These are phyloP conservation scores for Kwoniella bestiolae DNA, from an alignment of 768 basidiomycete species.

Conservation along the genomic window DNA sequence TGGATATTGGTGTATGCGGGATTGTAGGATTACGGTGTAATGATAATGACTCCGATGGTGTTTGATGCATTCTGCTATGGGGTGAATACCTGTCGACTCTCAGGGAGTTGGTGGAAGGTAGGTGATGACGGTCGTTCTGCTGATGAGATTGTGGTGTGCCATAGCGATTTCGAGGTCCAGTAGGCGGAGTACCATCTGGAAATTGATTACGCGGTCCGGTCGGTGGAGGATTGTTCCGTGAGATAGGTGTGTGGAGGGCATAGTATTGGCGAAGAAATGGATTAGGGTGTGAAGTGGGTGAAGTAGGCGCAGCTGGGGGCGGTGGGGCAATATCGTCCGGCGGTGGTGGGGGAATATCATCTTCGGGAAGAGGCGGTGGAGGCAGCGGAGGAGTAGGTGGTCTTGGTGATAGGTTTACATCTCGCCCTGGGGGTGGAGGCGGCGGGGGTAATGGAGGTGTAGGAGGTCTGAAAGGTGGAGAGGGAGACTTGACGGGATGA, in stretches of 20 bases:
- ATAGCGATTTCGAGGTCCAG: neutral
- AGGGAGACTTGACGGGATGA: neutral
- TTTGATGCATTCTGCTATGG: neutral
- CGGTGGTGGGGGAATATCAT: constrained; percentile 15
- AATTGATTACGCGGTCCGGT: no score
- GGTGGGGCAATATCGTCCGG: constrained; percentile 11
- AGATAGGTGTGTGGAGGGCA: no score
- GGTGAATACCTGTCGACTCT: neutral
- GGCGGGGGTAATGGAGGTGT: constrained; percentile 14
- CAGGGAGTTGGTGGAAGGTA: neutral
- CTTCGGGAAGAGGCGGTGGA: constrained; percentile 14
- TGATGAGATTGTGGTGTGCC: neutral
- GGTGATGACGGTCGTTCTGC: neutral
- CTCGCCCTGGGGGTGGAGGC: constrained; percentile 10
- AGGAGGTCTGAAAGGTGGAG: constrained; percentile 8
- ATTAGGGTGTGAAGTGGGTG: constrained; percentile 8
- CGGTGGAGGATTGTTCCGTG: no score
- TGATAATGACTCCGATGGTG: neutral
- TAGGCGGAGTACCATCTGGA: no score
- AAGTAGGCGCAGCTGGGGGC: constrained; percentile 21
- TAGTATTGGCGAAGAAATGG: constrained; percentile 6
- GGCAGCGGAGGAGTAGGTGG: constrained; percentile 13
- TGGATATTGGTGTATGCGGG: neutral
- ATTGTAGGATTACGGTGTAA: constrained; percentile 2
- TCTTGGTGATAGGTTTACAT: no score